Conservation (phyloP, 2,329 filamentous ascomycete species). For the Harringtonia aguacate region DNA sequence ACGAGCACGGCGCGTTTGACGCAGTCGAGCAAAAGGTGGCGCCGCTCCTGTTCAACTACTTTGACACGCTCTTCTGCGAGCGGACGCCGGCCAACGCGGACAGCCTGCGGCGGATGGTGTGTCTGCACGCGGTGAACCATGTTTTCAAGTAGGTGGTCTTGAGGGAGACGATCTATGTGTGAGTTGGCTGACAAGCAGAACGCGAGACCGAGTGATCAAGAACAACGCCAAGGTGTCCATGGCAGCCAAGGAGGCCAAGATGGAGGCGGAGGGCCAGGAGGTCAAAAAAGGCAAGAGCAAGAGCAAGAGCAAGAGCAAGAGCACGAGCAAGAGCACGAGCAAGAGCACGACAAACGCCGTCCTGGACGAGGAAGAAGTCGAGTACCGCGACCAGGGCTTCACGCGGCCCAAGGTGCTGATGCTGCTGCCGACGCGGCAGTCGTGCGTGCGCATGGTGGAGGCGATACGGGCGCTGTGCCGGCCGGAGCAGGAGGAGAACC, state of each 20-base stretch:
- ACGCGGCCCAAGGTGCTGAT: constrained; percentile 90
- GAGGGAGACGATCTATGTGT: no score
- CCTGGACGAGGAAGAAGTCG: constrained; percentile 56
- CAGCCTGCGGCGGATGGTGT: constrained; percentile 59
- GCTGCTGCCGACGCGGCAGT: constrained; percentile 77
- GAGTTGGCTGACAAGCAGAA: constrained; percentile 36
- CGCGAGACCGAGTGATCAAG: constrained; percentile 82
- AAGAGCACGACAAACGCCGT: no score
- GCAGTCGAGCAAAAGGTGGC: constrained; percentile 54
- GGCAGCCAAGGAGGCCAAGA: no score
- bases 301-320: no score
- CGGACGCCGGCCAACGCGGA: constrained; percentile 59
- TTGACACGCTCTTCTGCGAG: constrained; percentile 67
- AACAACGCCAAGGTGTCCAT: constrained; percentile 78
- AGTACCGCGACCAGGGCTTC: constrained; percentile 88
- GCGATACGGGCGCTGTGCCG: constrained; percentile 65
- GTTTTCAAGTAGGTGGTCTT: constrained; percentile 56
- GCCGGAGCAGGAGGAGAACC: constrained; percentile 89
- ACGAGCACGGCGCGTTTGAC: constrained; percentile 38
- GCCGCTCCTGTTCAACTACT: constrained; percentile 69
- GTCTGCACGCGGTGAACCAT: constrained; percentile 83
- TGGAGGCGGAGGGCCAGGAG: no score
- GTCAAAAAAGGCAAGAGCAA: no score
- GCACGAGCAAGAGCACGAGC: no score
- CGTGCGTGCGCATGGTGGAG: constrained; percentile 69